Conservation (phyloP, 2,329 filamentous ascomycete species). For the Cytospora schulzeri region DNA sequence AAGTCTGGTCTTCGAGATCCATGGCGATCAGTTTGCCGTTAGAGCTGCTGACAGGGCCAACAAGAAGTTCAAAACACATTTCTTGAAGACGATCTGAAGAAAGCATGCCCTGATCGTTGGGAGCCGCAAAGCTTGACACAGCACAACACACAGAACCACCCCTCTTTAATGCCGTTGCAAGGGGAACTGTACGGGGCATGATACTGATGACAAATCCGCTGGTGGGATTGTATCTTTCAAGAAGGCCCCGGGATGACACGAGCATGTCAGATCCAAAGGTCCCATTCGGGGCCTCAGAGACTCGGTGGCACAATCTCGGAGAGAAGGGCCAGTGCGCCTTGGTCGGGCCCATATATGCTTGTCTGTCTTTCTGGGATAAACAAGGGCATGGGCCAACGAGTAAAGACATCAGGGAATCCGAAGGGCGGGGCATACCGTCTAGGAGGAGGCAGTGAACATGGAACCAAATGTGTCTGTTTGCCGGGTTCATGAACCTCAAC, state of each 20-base stretch:
- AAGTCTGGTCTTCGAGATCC: constrained; percentile 74
- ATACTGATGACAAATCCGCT: background rate
- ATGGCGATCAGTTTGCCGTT: constrained; percentile 84
- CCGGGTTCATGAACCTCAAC: too few relatives aligned
- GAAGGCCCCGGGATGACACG: background rate
- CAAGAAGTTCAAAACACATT: constrained; percentile 88
- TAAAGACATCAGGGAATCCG: too few relatives aligned
- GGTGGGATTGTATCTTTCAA: background rate
- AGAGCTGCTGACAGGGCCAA: constrained; percentile 83
- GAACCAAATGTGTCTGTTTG: background rate
- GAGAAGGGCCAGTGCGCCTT: background rate
- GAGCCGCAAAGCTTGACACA: background rate
- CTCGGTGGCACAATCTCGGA: background rate
- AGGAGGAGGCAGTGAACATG: background rate
- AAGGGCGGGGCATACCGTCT: background rate
- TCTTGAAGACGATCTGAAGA: constrained; percentile 70
- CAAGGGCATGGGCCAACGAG: background rate
- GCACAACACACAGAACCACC: background rate
- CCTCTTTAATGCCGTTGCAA: background rate
- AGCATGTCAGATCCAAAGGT: background rate
- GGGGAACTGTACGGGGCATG: too few relatives aligned
- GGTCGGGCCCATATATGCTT: background rate
- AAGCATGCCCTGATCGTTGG: background rate
- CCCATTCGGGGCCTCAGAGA: background rate
- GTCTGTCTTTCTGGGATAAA: too few relatives aligned